Percentiles rank a stretch among this genome's conserved stretches.
Evolutionary conservation across 1,284 basidiomycete genomes (phyloP).

Genomic region (Moniliophthora roreri): DNA sequence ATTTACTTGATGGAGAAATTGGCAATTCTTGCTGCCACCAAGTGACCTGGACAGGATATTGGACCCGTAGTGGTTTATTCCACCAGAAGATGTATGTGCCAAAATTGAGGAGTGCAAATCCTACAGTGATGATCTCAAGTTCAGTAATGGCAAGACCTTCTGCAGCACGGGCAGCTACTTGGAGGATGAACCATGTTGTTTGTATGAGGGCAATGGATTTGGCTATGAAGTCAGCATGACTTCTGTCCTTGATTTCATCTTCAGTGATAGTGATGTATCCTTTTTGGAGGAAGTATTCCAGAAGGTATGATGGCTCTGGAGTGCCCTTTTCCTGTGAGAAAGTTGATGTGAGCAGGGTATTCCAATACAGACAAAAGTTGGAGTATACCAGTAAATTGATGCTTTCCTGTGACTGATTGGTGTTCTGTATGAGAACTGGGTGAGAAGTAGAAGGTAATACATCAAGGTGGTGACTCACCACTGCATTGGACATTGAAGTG

Average conservation of each 20-base stretch:
- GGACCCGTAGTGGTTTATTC: not conserved
- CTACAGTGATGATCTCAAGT: not conserved
- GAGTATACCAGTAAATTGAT: too few relatives aligned
- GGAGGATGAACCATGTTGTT: not conserved
- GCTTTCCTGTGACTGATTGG: too few relatives aligned
- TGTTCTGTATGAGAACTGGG: too few relatives aligned
- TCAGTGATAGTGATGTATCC: not conserved
- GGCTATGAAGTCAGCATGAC: not conserved
- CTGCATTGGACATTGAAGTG: too few relatives aligned
- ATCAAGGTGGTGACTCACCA: too few relatives aligned
- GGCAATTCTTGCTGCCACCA: too few relatives aligned
- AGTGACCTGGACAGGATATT: not conserved
- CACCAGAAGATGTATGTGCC: not conserved
- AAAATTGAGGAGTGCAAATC: not conserved
- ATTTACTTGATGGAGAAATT: too few relatives aligned
- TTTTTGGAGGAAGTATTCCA: not conserved
- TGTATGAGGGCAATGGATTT: not conserved
- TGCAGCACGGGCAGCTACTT: not conserved
- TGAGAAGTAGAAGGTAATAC: too few relatives aligned
- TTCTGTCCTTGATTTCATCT: constrained; percentile 1
- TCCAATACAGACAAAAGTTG: too few relatives aligned
- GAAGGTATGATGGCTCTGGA: not conserved
- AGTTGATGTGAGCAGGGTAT: not conserved
- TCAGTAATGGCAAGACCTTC: not conserved
- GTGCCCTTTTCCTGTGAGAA: not conserved